These are phyloP conservation scores for Trametes coccinea DNA, from an alignment of 768 basidiomycete species.

Conservation along the genomic window DNA sequence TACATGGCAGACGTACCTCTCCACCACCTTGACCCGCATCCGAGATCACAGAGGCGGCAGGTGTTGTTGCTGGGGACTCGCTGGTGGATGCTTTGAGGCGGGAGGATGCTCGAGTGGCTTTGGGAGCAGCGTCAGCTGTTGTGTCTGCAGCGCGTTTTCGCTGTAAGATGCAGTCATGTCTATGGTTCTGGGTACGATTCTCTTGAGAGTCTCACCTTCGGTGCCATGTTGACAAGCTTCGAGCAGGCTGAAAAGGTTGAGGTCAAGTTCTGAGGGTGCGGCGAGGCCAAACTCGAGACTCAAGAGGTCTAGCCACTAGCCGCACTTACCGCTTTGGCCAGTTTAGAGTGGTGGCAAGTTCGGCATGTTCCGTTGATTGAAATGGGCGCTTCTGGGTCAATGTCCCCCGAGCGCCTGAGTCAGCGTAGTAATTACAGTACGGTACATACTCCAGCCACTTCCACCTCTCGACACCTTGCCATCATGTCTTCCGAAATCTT, in stretches of 20 bases:
- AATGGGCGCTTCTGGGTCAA: not conserved
- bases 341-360: not conserved
- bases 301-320: not conserved
- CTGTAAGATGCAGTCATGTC: conserved; percentile 34
- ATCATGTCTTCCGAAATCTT: conserved; percentile 51
- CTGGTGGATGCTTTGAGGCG: conserved; percentile 16
- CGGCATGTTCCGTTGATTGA: conserved; percentile 15
- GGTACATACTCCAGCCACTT: not conserved
- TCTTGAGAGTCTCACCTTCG: conserved; percentile 24
- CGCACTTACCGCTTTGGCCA: not conserved
- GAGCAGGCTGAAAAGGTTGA: too few relatives aligned
- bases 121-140: conserved; percentile 7
- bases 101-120: conserved; percentile 26
- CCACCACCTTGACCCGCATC: not conserved
- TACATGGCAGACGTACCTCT: conserved; percentile 9
- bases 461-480: not conserved
- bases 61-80: not conserved
- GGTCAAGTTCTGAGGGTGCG: not conserved
- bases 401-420: conserved; percentile 7
- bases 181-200: too few relatives aligned
- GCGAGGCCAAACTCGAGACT: not conserved
- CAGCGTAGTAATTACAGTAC: not conserved
- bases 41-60: not conserved
- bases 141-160: conserved; percentile 51
- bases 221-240: conserved; percentile 20